These are phyloP conservation scores for Clavispora vitiphila DNA, from an alignment of 805 yeast genomes.

Conservation along the genomic window DNA sequence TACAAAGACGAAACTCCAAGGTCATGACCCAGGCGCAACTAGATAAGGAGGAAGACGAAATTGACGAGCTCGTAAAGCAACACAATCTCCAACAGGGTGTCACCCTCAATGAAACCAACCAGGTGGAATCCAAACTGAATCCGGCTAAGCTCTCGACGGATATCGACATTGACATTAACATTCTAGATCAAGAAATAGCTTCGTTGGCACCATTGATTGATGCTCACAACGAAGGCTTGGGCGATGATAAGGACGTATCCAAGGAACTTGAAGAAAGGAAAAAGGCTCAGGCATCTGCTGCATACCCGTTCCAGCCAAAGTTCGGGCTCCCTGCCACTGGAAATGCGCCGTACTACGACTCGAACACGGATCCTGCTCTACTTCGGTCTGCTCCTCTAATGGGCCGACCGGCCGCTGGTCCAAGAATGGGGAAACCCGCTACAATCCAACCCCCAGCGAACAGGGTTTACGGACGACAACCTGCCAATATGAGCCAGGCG, in stretches of 20 bases:
- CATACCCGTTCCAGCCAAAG: background rate
- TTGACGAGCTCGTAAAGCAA: conserved; percentile 30
- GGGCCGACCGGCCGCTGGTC: conserved; percentile 28
- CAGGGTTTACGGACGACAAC: conserved; percentile 25
- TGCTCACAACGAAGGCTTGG: conserved; percentile 24
- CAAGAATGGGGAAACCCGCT: conserved; percentile 44
- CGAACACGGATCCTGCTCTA: background rate
- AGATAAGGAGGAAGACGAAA: conserved; percentile 34
- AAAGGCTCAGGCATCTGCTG: background rate
- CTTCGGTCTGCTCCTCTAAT: conserved; percentile 17
- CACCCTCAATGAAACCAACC: conserved; percentile 17
- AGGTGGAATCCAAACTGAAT: conserved; percentile 2
- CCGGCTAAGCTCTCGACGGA: conserved; percentile 4
- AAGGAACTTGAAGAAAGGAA: background rate
- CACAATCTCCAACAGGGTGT: conserved; percentile 34
- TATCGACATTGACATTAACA: conserved; percentile 25
- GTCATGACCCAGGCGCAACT: conserved; percentile 20
- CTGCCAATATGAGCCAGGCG: conserved; percentile 11
- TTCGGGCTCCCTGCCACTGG: background rate
- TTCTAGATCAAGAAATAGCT: conserved; percentile 38
- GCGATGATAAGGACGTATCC: background rate
- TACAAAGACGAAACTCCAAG: conserved; percentile 7
- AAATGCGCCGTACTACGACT: background rate
- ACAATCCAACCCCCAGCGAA: conserved; percentile 42
- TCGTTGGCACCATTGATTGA: conserved; percentile 35